Evolutionary conservation across 768 basidiomycete species (phyloP), one percentile per base, ranked within the genome.

Genomic region (Kondoa malvinella): DNA sequence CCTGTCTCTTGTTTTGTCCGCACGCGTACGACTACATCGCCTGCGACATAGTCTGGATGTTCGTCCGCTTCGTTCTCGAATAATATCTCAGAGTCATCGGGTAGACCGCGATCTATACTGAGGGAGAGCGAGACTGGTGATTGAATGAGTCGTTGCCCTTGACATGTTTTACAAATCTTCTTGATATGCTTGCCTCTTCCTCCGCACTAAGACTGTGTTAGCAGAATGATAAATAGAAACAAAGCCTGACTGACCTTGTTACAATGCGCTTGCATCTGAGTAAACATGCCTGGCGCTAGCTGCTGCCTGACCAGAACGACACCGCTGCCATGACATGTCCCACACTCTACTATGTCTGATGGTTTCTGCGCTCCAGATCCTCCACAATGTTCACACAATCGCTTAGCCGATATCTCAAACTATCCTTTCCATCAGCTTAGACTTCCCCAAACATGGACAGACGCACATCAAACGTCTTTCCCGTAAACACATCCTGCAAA

Each of bases 11-110:
- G 85, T 77, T 82, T 82, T 74, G 86, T 92, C 71, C 87, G 80
- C 17, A 97, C 85, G 64, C 91, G 81, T 60, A 97, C 80, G 40
- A 97, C 81, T 62, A 99, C 84, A 78, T 99, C 92, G 4, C 95
- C 95, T 3, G 95, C 80, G 74, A 94, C 92, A 88, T 88, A 95
- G 72, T 97, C 95, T 1, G 90, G 89, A 67, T 81, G 87, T 79
- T 99, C 92, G 76, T 97, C 95, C 58, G 88, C 88, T 76, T 96
- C 92, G n/a, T 90, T 91, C 73, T 95, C 89, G 69, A 92, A 96
- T 0, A 92, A 82, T 40, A 92, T 83, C 76, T 99, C 89, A 74
- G 88, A 86, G 0, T 88, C 91, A 74, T 99, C 95, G 0, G 92
- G 89, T 80, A 89, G 87, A 21, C 95, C 95, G 2, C 84, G 83